Percentiles rank a stretch among this genome's conserved stretches.
Evolutionary conservation across 176 grass and related monocot species (phyloP).

Genomic region (Elaeis guineensis): DNA sequence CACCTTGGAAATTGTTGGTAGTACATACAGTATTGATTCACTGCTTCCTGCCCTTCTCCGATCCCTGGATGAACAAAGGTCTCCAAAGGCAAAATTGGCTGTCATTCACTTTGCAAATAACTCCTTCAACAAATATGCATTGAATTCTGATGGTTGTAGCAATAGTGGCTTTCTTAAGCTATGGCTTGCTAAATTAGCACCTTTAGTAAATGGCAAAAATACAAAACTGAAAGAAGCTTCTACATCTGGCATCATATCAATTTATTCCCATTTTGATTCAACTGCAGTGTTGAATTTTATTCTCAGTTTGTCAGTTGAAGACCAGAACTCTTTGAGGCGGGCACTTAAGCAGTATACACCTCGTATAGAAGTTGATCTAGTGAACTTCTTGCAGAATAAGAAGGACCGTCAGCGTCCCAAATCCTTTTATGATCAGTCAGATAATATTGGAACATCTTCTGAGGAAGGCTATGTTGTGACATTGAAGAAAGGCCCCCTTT

Average conservation of each 20-base stretch:
- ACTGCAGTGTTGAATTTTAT: conserved; percentile 97
- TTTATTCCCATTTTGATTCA: conserved; percentile 97
- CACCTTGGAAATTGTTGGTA: conserved; percentile 78
- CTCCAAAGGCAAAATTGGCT: conserved; percentile 90
- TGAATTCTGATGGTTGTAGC: conserved; percentile 78
- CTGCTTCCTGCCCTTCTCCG: conserved; percentile 87
- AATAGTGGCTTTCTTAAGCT: conserved; percentile 96
- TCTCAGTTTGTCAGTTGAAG: conserved; percentile 84
- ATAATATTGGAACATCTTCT: conserved; percentile 74
- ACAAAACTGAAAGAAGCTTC: conserved; percentile 94
- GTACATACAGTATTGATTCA: conserved; percentile 84
- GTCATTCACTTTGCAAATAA: conserved; percentile 91
- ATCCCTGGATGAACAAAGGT: conserved; percentile 91
- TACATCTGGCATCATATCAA: conserved; percentile 85
- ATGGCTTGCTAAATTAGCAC: conserved; percentile 93
- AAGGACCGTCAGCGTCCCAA: conserved; percentile 84
- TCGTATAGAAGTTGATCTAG: conserved; percentile 97
- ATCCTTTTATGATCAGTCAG: conserved; percentile 70
- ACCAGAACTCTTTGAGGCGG: conserved; percentile 87
- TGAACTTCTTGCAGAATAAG: conserved; percentile 98
- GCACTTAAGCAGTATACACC: conserved; percentile 95
- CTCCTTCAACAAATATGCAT: conserved; percentile 69
- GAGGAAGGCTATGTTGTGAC: conserved; percentile 72
- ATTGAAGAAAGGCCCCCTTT: conserved; percentile 64
- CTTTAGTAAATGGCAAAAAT: conserved; percentile 91